Conservation (phyloP, 176 grass and related monocot genomes). For the Oryza brachyantha region DNA sequence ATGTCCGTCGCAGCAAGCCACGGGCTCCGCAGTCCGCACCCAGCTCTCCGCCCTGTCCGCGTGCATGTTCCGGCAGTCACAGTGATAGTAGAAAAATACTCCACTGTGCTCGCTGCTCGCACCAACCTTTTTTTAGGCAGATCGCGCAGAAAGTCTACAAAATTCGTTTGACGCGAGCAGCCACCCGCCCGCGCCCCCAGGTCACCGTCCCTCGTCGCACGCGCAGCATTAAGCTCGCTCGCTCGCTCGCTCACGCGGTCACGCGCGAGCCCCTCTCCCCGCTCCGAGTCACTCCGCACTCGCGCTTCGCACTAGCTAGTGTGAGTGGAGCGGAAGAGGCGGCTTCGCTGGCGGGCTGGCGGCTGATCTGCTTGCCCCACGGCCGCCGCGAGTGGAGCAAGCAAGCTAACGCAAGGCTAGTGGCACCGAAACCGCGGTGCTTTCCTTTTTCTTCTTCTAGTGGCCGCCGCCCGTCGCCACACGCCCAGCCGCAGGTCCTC, state of each 20-base stretch:
- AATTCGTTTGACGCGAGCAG: constrained; percentile 6
- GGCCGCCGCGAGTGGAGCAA: not conserved
- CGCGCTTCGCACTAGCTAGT: not conserved
- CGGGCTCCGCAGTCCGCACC: too few species aligned
- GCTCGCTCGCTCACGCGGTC: not conserved
- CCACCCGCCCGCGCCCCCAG: not conserved
- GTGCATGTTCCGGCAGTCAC: not conserved
- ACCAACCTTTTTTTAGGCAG: constrained; percentile 3
- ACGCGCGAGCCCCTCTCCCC: constrained; percentile 12
- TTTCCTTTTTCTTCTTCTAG: not conserved
- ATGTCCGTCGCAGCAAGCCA: not conserved
- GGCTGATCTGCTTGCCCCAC: not conserved
- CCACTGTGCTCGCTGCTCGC: too few species aligned
- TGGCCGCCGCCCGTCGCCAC: not conserved
- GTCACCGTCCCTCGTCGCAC: constrained; percentile 43
- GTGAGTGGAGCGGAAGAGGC: constrained; percentile 33
- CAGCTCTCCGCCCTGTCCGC: too few species aligned
- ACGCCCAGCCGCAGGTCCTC: constrained; percentile 38
- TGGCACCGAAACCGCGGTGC: not conserved
- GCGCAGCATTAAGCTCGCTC: constrained; percentile 23
- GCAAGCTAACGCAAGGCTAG: not conserved
- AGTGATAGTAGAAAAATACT: constrained; percentile 12
- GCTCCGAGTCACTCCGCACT: constrained; percentile 28
- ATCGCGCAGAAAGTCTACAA: constrained; percentile 16
- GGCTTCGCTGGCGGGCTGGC: not conserved